Evolutionary conservation across 2,329 filamentous ascomycete genomes (phyloP), one percentile per base, ranked within the genome.

Genomic region (Dothideomycetes sp.): DNA sequence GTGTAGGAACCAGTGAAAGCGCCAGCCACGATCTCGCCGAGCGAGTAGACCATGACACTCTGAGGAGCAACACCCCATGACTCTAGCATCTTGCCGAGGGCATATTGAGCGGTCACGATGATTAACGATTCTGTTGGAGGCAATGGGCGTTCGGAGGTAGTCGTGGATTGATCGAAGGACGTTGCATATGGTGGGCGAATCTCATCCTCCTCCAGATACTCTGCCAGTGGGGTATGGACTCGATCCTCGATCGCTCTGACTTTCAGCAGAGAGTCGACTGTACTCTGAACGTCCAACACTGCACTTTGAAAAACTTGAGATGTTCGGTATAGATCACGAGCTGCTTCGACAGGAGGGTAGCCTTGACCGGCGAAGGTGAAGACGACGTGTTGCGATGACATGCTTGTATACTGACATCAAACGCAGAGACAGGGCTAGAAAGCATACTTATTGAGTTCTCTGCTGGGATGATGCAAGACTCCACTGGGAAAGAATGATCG

Each of bases 311-410:
- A 36, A 7, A 19, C 16, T 13, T 8, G 10, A 4, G 23, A 28
- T n/a, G 23, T 27, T 3, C 33, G 33, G 5, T 36, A 36, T 16
- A 36, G 16, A 36, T 36, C 33, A n/a, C 33, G 33, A 27, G 33
- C 33, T 27, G 33, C 33, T 28, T 36, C 23, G 2, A 36, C 23
- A 2, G 33, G 33, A 20, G 33, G 33, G 7, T 18, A 36, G 5
- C 23, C 33, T 16, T 36, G 33, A 17, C 33, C 33, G 7, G 33
- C 33, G 11, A 36, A 36, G 13, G 33, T 27, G 23, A 36, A 36
- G 10, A 36, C 33, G 10, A 36, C 16, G 33, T 36, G 33, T 36
- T 36, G 33, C 15, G 13, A 8, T 13, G 23, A 13, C 33, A 36
- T 36, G 4, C n/a, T 13, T 9, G 12, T n/a, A n/a, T n/a, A n/a